Conservation (phyloP, 805 yeast genomes). For the Blastobotrys robertii region DNA sequence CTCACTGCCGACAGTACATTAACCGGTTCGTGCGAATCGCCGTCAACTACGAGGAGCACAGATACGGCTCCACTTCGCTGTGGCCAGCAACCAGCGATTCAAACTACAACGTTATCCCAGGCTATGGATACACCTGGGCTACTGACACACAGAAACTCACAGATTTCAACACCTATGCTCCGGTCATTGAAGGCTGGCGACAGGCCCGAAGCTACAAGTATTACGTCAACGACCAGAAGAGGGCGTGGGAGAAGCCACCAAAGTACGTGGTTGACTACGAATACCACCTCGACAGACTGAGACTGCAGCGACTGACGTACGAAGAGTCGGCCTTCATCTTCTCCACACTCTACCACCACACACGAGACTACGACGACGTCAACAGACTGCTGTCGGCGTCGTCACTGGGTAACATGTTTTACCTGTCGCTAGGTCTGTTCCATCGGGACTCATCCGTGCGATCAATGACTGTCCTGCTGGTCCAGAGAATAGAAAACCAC, state of each 20-base stretch:
- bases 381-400: slow-evolving; percentile 20
- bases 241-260: slow-evolving; percentile 16
- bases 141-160: slow-evolving; percentile 16
- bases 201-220: slow-evolving; percentile 18
- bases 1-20: slow-evolving; percentile 21
- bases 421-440: slow-evolving; percentile 23
- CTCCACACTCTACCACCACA: slow-evolving; percentile 16
- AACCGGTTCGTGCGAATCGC: slow-evolving; percentile 22
- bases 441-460: slow-evolving; percentile 22
- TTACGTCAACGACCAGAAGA: slow-evolving; percentile 17
- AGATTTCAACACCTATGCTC: slow-evolving; percentile 18
- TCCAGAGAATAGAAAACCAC: slow-evolving; percentile 21
- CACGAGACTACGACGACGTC: slow-evolving; percentile 22
- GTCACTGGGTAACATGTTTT: slow-evolving; percentile 19
- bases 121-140: slow-evolving; percentile 27
- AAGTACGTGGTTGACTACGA: slow-evolving; percentile 22
- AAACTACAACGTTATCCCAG: slow-evolving; percentile 16
- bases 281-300: slow-evolving; percentile 21
- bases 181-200: slow-evolving; percentile 26
- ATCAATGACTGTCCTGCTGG: slow-evolving; percentile 15
- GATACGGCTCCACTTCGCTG: slow-evolving; percentile 17
- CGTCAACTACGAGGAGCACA: slow-evolving; percentile 19
- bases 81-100: slow-evolving; percentile 15
- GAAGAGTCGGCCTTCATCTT: slow-evolving; percentile 21
- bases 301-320: slow-evolving; percentile 16